A percentile compares a stretch with the other conserved stretches of the same genome.
These are phyloP conservation scores for Cinnamomum micranthum DNA, from an alignment of 164 flowering plant genomes.

Conservation along the genomic window DNA sequence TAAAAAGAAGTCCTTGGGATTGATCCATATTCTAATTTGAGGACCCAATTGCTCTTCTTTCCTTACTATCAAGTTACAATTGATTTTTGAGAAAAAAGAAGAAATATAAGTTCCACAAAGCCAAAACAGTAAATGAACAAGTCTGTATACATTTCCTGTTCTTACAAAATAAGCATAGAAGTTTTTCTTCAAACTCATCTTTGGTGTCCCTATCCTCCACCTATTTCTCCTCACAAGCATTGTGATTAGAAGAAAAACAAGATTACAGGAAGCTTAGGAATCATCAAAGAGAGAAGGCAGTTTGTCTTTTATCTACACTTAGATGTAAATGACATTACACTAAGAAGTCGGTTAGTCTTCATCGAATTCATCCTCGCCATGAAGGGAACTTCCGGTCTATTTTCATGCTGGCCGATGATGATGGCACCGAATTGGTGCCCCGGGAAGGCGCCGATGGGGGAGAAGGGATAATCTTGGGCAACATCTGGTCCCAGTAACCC, in stretches of 20 bases:
- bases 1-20: too few relatives aligned
- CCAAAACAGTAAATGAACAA: too few relatives aligned
- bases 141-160: too few relatives aligned
- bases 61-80: too few relatives aligned
- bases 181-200: too few relatives aligned
- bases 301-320: conserved; percentile 1
- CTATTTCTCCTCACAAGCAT: too few relatives aligned
- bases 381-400: conserved; percentile 1
- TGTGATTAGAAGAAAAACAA: background rate
- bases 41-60: too few relatives aligned
- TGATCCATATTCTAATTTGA: too few relatives aligned
- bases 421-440: conserved; percentile 1
- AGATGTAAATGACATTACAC: background rate
- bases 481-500: conserved; percentile 1
- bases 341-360: background rate
- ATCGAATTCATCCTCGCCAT: background rate
- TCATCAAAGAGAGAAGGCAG: background rate
- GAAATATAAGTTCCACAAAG: too few relatives aligned
- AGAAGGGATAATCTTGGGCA: conserved; percentile 5
- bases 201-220: too few relatives aligned
- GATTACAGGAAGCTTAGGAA: background rate
- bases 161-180: too few relatives aligned
- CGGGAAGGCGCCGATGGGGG: conserved; percentile 3
- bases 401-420: background rate
- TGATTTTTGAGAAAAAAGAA: too few relatives aligned